Evolutionary conservation across 1,139 yeast genomes (phyloP).

Genomic region (Scheffersomyces parashehatae): DNA sequence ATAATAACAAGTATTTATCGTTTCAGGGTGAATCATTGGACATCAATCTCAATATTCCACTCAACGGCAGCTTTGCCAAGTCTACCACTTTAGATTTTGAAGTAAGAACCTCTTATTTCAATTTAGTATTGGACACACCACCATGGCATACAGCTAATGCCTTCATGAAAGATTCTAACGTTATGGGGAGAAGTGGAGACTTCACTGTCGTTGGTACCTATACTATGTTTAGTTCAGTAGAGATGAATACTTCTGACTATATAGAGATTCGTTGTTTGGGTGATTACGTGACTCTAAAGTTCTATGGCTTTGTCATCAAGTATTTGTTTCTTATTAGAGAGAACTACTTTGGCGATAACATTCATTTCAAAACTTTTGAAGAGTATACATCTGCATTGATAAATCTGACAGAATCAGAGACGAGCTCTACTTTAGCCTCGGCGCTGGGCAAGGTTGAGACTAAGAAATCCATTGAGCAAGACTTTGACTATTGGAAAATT

Average conservation of each 20-base stretch:
- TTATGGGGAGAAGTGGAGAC: constrained; percentile 64
- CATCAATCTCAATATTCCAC: constrained; percentile 55
- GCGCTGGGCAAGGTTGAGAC: neutral
- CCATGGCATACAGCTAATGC: constrained; percentile 88
- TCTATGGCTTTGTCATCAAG: constrained; percentile 77
- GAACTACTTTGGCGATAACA: constrained; percentile 85
- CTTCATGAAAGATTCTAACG: constrained; percentile 59
- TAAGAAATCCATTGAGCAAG: constrained; percentile 7
- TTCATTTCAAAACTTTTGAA: constrained; percentile 82
- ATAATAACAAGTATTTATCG: constrained; percentile 74
- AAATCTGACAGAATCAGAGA: constrained; percentile 2
- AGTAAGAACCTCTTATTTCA: constrained; percentile 59
- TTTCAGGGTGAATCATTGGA: constrained; percentile 65
- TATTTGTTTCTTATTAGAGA: constrained; percentile 79
- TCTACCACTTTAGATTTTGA: constrained; percentile 56
- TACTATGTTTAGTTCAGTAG: constrained; percentile 58
- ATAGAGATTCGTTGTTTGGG: constrained; percentile 67
- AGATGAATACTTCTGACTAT: constrained; percentile 66
- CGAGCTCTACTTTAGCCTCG: constrained; percentile 1
- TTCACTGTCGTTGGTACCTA: constrained; percentile 68
- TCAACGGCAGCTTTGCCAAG: constrained; percentile 58
- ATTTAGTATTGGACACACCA: constrained; percentile 71
- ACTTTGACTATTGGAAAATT: constrained; percentile 38
- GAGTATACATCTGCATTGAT: constrained; percentile 53
- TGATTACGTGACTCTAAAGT: constrained; percentile 64